phyloP scores from a whole-genome alignment of 164 flowering plant genomes.

The Tetracentron sinense region DNA sequence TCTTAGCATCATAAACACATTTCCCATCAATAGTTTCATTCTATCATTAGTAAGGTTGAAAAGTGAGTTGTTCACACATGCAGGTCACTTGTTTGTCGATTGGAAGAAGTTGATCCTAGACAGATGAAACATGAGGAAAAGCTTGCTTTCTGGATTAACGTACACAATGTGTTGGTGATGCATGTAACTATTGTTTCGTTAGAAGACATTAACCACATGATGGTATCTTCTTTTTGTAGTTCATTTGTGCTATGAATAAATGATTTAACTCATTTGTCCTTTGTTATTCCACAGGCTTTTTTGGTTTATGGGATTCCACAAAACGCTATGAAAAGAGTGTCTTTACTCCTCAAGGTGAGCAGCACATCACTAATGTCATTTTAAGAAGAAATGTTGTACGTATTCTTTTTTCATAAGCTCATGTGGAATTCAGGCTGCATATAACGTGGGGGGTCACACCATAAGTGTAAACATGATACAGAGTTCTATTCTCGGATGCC shows the following conservation, averaged over 20 bases:
- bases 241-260: background rate
- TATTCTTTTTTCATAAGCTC: background rate
- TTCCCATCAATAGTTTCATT: background rate
- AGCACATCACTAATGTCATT: background rate
- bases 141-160: conserved; percentile 95
- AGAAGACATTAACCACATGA: background rate
- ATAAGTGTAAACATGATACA: conserved; percentile 52
- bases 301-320: conserved; percentile 71
- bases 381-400: background rate
- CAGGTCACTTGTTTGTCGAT: conserved; percentile 41
- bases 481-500: conserved; percentile 42
- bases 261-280: conserved; percentile 1
- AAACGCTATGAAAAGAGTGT: conserved; percentile 62
- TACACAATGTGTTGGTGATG: conserved; percentile 95
- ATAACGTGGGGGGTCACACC: conserved; percentile 53
- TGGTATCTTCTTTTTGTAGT: background rate
- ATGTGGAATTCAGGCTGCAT: conserved; percentile 58
- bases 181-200: conserved; percentile 50
- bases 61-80: conserved; percentile 5
- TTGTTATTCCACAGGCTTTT: conserved; percentile 49
- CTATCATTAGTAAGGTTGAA: background rate
- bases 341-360: conserved; percentile 69
- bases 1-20: no score
- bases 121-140: conserved; percentile 67
- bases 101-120: conserved; percentile 40